These are phyloP conservation scores for Sphagnum contortum DNA, from an alignment of 225 moss, liverwort and hornwort genomes.

Conservation along the genomic window DNA sequence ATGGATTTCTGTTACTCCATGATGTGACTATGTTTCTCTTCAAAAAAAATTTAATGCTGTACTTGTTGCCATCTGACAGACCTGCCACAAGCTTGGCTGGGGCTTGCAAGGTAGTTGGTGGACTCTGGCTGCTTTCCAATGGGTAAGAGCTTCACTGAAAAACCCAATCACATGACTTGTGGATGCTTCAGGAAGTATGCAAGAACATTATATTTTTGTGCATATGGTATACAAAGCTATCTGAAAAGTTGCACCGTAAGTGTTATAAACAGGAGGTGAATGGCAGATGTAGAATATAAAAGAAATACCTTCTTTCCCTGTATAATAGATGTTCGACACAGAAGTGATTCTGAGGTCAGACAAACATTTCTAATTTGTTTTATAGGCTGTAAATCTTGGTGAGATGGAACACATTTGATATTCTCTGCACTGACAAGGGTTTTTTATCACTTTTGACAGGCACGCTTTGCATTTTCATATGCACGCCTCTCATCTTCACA, in stretches of 20 bases:
- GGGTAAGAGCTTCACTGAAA: conserved; percentile 24
- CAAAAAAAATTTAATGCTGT: too few relatives aligned
- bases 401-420: too few relatives aligned
- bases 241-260: neutral
- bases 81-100: conserved; percentile 29
- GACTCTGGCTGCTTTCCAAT: conserved; percentile 84
- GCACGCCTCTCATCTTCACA: conserved; percentile 49
- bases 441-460: conserved; percentile 20
- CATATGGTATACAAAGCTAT: neutral
- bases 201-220: neutral
- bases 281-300: too few relatives aligned
- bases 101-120: conserved; percentile 91
- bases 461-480: conserved; percentile 58
- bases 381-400: too few relatives aligned
- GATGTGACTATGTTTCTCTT: too few relatives aligned
- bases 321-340: too few relatives aligned
- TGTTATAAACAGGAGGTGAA: too few relatives aligned
- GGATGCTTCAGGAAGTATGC: too few relatives aligned
- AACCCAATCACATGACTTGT: neutral
- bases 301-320: too few relatives aligned
- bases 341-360: too few relatives aligned
- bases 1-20: too few relatives aligned
- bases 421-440: too few relatives aligned
- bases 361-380: neutral
- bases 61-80: conserved; percentile 18